These are phyloP conservation scores for Clonostachys rhizophaga DNA, from an alignment of 2,329 filamentous ascomycete species.

Conservation along the genomic window DNA sequence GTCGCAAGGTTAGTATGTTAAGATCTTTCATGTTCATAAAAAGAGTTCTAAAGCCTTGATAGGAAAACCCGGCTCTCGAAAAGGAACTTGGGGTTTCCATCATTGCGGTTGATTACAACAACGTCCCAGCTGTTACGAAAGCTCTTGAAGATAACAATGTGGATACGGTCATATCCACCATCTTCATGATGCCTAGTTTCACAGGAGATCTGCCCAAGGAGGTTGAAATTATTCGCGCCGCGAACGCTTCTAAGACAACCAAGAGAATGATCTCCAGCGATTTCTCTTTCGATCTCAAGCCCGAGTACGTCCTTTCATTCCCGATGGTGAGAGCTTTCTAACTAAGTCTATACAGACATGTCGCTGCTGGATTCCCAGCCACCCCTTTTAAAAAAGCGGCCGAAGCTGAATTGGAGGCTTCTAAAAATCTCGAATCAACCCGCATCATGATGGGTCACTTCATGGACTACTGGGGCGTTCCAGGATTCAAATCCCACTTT, in stretches of 20 bases:
- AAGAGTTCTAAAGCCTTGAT: no score
- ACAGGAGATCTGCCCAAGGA: slow-evolving; percentile 29
- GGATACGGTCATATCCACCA: slow-evolving; percentile 36
- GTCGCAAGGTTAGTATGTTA: no score
- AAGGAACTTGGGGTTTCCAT: slow-evolving; percentile 10
- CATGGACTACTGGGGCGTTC: slow-evolving; percentile 38
- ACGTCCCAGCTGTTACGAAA: slow-evolving; percentile 11
- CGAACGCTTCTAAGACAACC: slow-evolving; percentile 19
- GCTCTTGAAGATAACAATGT: slow-evolving; percentile 27
- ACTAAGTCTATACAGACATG: no score
- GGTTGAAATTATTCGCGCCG: slow-evolving; percentile 16
- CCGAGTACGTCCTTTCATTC: not conserved
- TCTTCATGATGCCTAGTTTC: slow-evolving; percentile 8
- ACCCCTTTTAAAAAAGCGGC: no score
- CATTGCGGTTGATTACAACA: slow-evolving; percentile 18
- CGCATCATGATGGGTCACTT: slow-evolving; percentile 30
- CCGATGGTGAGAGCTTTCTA: no score
- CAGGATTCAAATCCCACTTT: slow-evolving; percentile 22
- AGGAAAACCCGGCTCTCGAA: no score
- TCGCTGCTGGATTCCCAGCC: no score
- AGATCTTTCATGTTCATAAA: no score
- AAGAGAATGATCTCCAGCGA: slow-evolving; percentile 35
- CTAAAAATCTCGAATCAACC: slow-evolving; percentile 1
- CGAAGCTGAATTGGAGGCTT: not conserved
- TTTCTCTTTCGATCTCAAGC: slow-evolving; percentile 23